Conservation (phyloP, 257 asterid species). For the Primulina huaijiensis region DNA sequence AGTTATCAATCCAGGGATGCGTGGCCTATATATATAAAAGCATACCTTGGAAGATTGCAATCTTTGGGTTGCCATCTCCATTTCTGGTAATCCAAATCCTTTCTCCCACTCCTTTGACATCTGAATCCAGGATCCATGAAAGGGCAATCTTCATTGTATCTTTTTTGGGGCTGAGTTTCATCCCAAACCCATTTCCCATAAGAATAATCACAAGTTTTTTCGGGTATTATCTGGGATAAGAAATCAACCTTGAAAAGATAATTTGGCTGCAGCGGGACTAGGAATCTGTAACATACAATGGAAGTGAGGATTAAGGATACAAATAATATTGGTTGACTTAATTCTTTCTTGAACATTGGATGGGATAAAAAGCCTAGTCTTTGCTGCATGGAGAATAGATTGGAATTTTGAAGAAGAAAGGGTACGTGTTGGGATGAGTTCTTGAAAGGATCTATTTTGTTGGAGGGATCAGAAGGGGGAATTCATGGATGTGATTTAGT, state of each 20-base stretch:
- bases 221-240: conserved; percentile 37
- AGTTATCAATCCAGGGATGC: too few relatives aligned
- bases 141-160: conserved; percentile 70
- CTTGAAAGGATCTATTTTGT: neutral
- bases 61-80: conserved; percentile 86
- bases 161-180: conserved; percentile 34
- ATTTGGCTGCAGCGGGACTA: conserved; percentile 33
- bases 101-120: conserved; percentile 60
- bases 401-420: neutral
- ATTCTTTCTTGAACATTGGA: conserved; percentile 34
- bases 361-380: conserved; percentile 31
- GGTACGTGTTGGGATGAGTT: conserved; percentile 14
- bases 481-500: neutral
- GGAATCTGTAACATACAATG: conserved; percentile 26
- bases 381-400: conserved; percentile 48
- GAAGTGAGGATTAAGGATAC: conserved; percentile 39
- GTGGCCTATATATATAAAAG: neutral
- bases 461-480: neutral
- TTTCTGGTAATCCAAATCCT: conserved; percentile 50
- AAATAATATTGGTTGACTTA: conserved; percentile 31
- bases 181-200: conserved; percentile 76
- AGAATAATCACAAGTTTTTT: conserved; percentile 50
- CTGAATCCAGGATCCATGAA: conserved; percentile 90
- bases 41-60: conserved; percentile 76
- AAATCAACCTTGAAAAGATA: conserved; percentile 35